Percentiles rank a stretch among this genome's conserved stretches.
phyloP scores from a whole-genome alignment of 768 basidiomycete species.

The Kwoniella bestiolae region DNA sequence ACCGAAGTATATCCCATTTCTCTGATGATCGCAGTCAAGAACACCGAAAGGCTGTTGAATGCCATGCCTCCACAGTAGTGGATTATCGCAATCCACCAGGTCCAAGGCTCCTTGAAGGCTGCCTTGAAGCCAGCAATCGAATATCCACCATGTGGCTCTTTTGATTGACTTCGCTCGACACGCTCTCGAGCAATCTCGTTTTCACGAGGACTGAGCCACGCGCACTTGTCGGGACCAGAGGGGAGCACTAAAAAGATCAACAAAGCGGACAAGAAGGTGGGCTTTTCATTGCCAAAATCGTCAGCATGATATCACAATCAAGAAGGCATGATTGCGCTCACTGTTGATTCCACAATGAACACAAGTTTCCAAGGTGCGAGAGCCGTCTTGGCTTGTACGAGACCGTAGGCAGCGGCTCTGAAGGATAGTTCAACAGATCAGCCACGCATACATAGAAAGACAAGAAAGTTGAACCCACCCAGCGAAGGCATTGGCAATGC shows the following conservation, averaged over 20 bases:
- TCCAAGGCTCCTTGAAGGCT: constrained; percentile 29
- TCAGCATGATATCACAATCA: neutral
- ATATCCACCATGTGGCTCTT: constrained; percentile 14
- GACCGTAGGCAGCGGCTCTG: constrained; percentile 32
- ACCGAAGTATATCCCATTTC: constrained; percentile 36
- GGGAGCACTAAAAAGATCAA: constrained; percentile 29
- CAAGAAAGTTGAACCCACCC: constrained; percentile 23
- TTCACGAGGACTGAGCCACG: constrained; percentile 23
- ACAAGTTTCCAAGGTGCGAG: constrained; percentile 31
- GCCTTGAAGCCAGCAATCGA: constrained; percentile 2
- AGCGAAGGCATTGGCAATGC: constrained; percentile 31
- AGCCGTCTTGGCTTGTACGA: constrained; percentile 29
- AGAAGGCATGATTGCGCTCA: constrained; percentile 5
- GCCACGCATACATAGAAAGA: neutral
- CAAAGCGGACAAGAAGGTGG: constrained; percentile 24
- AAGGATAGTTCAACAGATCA: neutral
- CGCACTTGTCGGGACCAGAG: constrained; percentile 23
- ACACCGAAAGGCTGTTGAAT: constrained; percentile 29
- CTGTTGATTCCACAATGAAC: constrained; percentile 31
- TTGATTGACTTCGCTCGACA: constrained; percentile 13
- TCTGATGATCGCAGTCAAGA: constrained; percentile 32
- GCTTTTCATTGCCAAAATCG: constrained; percentile 7
- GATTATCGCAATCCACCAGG: constrained; percentile 32
- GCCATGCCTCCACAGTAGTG: constrained; percentile 31
- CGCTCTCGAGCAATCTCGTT: constrained; percentile 31